Percentiles rank a stretch among this genome's conserved stretches.
These are phyloP conservation scores for Quercus lobata DNA, from an alignment of 331 rosid species.

Conservation along the genomic window DNA sequence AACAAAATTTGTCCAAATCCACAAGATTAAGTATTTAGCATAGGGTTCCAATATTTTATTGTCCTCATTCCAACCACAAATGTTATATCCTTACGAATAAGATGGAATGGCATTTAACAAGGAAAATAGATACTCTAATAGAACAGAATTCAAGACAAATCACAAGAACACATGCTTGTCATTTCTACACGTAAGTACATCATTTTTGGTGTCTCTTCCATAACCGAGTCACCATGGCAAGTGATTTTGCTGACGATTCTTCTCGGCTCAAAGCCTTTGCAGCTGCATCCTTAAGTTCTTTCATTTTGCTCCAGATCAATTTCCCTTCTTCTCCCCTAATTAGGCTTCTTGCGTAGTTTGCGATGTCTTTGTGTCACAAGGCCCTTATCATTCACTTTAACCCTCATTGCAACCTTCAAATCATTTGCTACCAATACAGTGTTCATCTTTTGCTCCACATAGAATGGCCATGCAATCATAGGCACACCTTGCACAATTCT, in stretches of 20 bases:
- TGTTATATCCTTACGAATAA: no score
- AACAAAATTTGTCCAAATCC: no score
- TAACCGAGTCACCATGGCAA: neutral
- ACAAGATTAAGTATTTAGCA: no score
- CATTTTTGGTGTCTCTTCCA: neutral
- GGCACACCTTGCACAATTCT: slow-evolving; percentile 5
- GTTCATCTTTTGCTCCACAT: slow-evolving; percentile 30
- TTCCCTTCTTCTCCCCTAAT: slow-evolving; percentile 28
- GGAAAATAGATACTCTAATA: no score
- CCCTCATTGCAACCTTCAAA: slow-evolving; percentile 15
- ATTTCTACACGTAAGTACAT: neutral
- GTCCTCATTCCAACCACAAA: no score
- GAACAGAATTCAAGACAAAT: no score
- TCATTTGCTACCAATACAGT: neutral
- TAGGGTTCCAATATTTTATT: no score
- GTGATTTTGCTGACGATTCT: slow-evolving; percentile 15
- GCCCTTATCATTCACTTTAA: slow-evolving; percentile 9
- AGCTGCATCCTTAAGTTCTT: slow-evolving; percentile 16
- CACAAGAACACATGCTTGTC: no score
- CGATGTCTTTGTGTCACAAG: slow-evolving; percentile 17
- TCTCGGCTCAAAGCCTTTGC: neutral
- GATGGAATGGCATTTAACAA: no score
- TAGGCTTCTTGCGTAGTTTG: neutral
- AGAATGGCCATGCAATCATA: slow-evolving; percentile 21
- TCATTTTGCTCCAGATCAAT: slow-evolving; percentile 5